Conservation (phyloP, 495 filamentous ascomycete species). For the Baudoinia panamericana region DNA sequence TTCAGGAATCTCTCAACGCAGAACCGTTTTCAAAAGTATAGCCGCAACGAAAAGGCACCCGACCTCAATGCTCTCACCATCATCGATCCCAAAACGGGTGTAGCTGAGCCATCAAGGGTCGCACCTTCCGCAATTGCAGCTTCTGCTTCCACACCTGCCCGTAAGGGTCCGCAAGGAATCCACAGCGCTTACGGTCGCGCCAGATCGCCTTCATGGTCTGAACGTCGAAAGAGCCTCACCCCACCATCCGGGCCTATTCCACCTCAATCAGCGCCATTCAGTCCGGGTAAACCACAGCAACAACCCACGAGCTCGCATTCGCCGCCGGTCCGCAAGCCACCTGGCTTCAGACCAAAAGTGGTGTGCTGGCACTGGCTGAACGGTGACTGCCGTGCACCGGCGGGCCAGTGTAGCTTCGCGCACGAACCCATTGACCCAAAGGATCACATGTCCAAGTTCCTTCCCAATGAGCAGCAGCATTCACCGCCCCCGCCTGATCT, state of each 20-base stretch:
- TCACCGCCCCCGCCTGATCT: too few relatives aligned
- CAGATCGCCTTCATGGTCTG: slow-evolving; percentile 2
- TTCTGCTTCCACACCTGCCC: background rate
- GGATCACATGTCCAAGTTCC: background rate
- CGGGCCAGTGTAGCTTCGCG: background rate
- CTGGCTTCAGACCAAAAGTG: background rate
- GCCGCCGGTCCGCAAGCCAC: too few relatives aligned
- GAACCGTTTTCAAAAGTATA: slow-evolving; percentile 9
- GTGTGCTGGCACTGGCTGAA: slow-evolving; percentile 1
- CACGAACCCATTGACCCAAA: background rate
- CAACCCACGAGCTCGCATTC: too few relatives aligned
- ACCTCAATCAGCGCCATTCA: background rate
- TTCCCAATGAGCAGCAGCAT: too few relatives aligned
- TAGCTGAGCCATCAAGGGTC: background rate
- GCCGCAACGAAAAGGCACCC: slow-evolving; percentile 14
- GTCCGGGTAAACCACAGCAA: background rate
- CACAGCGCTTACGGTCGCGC: slow-evolving; percentile 12
- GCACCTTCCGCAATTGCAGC: background rate
- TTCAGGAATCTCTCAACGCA: slow-evolving; percentile 11
- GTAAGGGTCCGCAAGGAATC: background rate
- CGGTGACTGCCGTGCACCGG: background rate
- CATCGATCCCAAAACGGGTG: slow-evolving; percentile 17
- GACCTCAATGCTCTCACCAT: slow-evolving; percentile 9
- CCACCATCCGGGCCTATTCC: background rate
- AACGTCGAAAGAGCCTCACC: background rate